These are phyloP conservation scores for Arabidopsis arenosa DNA, from an alignment of 345 rosid species.

Conservation along the genomic window DNA sequence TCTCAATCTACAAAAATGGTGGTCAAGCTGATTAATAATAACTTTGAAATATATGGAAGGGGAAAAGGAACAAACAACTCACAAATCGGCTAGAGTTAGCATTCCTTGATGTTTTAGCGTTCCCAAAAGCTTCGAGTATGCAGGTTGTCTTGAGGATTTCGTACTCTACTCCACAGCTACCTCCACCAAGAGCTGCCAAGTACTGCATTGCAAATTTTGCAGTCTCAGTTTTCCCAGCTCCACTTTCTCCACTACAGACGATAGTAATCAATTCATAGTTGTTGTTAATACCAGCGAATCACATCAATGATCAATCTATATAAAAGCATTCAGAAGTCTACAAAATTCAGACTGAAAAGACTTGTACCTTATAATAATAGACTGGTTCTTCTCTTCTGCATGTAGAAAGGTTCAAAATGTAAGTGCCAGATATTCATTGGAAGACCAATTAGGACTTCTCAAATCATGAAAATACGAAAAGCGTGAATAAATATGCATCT, in stretches of 20 bases:
- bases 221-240: conserved; percentile 98
- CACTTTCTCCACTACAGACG: conserved; percentile 91
- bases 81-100: conserved; percentile 96
- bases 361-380: conserved; percentile 86
- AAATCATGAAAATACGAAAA: conserved; percentile 28
- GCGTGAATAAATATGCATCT: conserved; percentile 1
- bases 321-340: conserved; percentile 1
- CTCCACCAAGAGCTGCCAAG: conserved; percentile 88
- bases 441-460: background rate
- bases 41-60: background rate
- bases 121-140: conserved; percentile 98
- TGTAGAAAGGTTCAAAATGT: conserved; percentile 31
- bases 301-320: conserved; percentile 11
- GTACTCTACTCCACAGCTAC: conserved; percentile 68
- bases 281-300: background rate
- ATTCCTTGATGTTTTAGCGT: conserved; percentile 92
- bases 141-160: conserved; percentile 68
- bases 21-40: conserved; percentile 14
- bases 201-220: conserved; percentile 91
- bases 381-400: conserved; percentile 88
- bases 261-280: background rate
- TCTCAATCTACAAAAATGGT: conserved; percentile 17
- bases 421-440: conserved; percentile 26
- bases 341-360: conserved; percentile 17
- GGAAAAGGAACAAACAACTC: conserved; percentile 41